phyloP scores from a whole-genome alignment of 331 rosid species.

The Pyrus hybrid region DNA sequence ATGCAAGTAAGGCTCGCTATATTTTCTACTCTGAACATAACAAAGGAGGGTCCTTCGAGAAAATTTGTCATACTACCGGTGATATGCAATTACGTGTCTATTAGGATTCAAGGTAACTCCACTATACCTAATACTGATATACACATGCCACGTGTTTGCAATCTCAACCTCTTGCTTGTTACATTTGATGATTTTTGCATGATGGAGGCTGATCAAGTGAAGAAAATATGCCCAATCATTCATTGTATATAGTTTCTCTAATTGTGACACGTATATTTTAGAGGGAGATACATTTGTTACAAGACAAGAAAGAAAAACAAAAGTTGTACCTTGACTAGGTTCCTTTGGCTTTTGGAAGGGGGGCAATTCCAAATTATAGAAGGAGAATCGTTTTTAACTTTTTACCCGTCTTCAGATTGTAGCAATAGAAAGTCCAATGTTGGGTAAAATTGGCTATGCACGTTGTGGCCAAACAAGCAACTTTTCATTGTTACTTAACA shows the following conservation, averaged over 20 bases:
- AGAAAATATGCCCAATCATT: no score
- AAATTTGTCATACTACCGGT: no score
- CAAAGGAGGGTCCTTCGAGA: no score
- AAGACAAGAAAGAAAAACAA: background rate
- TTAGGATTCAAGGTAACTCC: no score
- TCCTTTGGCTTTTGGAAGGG: background rate
- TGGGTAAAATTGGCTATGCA: background rate
- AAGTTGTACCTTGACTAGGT: background rate
- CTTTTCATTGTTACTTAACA: background rate
- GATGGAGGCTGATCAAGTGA: no score
- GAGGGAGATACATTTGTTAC: background rate
- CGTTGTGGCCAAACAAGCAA: background rate
- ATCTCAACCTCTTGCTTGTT: background rate
- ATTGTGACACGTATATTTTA: no score
- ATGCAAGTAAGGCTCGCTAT: no score
- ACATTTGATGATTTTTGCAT: no score
- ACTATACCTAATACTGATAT: no score
- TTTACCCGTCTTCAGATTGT: background rate
- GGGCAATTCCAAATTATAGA: background rate
- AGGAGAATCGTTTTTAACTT: background rate
- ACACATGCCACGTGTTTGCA: background rate
- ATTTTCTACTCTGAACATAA: no score
- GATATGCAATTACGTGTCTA: no score
- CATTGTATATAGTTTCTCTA: no score
- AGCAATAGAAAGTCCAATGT: background rate